Percentiles rank a stretch among this genome's conserved stretches.
Conservation (phyloP, 345 rosid species). For the Cardamine chenopodiifolia region DNA sequence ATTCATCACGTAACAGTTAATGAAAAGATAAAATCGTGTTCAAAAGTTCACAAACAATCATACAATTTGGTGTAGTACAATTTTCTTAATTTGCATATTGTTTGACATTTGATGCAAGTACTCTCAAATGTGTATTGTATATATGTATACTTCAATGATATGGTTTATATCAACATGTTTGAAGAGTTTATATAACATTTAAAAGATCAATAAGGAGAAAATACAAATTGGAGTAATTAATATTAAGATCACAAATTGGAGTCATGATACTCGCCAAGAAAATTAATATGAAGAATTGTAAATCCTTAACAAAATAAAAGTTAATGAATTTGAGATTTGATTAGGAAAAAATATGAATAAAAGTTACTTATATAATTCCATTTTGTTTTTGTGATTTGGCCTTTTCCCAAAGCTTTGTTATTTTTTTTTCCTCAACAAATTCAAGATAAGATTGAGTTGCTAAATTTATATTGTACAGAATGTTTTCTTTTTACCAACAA, state of each 20-base stretch:
- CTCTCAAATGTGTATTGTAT: not conserved
- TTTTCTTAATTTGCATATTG: not conserved
- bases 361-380: not conserved
- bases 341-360: not conserved
- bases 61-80: not conserved
- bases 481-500: slow-evolving; percentile 35
- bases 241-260: not conserved
- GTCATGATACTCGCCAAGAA: not conserved
- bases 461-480: slow-evolving; percentile 11
- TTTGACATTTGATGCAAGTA: not conserved
- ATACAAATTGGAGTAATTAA: not conserved
- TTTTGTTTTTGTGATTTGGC: slow-evolving; percentile 17
- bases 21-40: too few relatives aligned
- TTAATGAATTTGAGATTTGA: not conserved
- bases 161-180: not conserved
- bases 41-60: not conserved
- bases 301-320: not conserved
- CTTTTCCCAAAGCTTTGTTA: slow-evolving; percentile 16
- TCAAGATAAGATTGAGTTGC: slow-evolving; percentile 26
- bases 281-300: not conserved
- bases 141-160: not conserved
- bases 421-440: slow-evolving; percentile 3
- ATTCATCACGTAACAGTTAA: too few relatives aligned
- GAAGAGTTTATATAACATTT: not conserved
- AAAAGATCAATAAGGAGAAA: not conserved